Conservation (phyloP, 2,329 filamentous ascomycete species). For the Talaromyces albobiverticillius region DNA sequence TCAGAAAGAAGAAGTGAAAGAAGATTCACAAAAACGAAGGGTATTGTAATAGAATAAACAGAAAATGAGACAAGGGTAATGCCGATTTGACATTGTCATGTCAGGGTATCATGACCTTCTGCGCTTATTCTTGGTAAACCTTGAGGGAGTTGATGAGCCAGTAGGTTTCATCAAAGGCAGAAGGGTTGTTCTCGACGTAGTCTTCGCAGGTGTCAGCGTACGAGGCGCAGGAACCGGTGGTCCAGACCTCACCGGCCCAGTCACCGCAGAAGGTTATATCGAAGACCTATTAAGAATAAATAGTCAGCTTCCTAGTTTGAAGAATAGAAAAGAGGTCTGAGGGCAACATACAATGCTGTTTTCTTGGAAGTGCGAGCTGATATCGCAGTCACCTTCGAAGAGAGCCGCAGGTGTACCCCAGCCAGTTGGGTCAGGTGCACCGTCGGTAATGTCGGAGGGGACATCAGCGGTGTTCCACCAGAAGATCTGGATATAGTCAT, state of each 20-base stretch:
- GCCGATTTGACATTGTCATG: not conserved
- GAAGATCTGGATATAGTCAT: constrained; percentile 69
- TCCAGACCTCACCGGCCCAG: constrained; percentile 76
- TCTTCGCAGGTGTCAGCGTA: constrained; percentile 65
- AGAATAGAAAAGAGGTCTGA: not conserved
- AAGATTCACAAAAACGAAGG: not conserved
- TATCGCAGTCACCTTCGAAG: constrained; percentile 70
- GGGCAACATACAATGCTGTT: constrained; percentile 59
- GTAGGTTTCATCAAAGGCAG: constrained; percentile 68
- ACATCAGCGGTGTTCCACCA: constrained; percentile 73
- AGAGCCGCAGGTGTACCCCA: constrained; percentile 69
- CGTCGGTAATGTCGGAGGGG: constrained; percentile 60
- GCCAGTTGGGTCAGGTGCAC: constrained; percentile 60
- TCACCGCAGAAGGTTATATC: constrained; percentile 85
- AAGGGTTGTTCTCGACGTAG: constrained; percentile 69
- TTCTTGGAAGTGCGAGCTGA: constrained; percentile 65
- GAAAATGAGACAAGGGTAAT: too few species aligned
- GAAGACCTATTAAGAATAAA: constrained; percentile 37
- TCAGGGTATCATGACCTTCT: not conserved
- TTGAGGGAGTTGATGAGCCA: constrained; percentile 73
- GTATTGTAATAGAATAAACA: not conserved
- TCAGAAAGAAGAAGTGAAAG: not conserved
- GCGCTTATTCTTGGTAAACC: constrained; percentile 51
- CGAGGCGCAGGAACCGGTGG: constrained; percentile 56
- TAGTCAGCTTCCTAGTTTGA: not conserved